A percentile compares a stretch with the other conserved stretches of the same genome.
Conservation (phyloP, 2,329 filamentous ascomycete species). For the Xylaria sp. region DNA sequence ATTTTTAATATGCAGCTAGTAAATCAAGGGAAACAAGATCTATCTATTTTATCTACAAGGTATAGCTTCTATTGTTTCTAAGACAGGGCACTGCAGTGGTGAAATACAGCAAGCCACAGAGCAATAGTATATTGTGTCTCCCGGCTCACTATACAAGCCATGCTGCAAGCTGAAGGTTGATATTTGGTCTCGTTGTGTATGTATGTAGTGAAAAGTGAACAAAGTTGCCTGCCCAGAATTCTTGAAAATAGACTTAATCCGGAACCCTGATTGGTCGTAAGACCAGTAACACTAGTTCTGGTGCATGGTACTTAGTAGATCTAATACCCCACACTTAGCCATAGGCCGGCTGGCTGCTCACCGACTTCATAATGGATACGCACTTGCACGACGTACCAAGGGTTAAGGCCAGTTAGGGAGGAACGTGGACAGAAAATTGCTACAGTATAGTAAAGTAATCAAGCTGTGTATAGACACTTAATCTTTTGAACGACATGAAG, state of each 20-base stretch:
- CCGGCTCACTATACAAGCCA: background rate
- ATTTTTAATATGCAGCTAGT: constrained; percentile 17
- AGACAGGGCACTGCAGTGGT: background rate
- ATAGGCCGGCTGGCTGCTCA: constrained; percentile 10
- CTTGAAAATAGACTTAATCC: background rate
- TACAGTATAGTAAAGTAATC: background rate
- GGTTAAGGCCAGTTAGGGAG: background rate
- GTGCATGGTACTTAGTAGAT: constrained; percentile 29
- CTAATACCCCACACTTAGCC: constrained; percentile 5
- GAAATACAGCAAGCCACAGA: constrained; percentile 5
- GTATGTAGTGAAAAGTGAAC: background rate
- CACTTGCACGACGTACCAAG: background rate
- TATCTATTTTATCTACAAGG: background rate
- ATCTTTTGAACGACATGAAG: background rate
- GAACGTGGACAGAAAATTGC: background rate
- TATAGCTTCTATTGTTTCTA: background rate
- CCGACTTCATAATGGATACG: constrained; percentile 15
- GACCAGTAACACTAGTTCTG: constrained; percentile 3
- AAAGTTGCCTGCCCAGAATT: background rate
- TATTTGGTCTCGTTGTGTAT: background rate
- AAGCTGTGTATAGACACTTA: no score
- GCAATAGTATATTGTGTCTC: constrained; percentile 10
- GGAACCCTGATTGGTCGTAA: constrained; percentile 13
- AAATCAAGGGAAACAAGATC: constrained; percentile 14
- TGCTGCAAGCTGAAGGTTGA: background rate